A percentile compares a stretch with the other conserved stretches of the same genome.
These are phyloP conservation scores for Globisporangium barbulae DNA, from an alignment of 352 stramenopile species.

Conservation along the genomic window DNA sequence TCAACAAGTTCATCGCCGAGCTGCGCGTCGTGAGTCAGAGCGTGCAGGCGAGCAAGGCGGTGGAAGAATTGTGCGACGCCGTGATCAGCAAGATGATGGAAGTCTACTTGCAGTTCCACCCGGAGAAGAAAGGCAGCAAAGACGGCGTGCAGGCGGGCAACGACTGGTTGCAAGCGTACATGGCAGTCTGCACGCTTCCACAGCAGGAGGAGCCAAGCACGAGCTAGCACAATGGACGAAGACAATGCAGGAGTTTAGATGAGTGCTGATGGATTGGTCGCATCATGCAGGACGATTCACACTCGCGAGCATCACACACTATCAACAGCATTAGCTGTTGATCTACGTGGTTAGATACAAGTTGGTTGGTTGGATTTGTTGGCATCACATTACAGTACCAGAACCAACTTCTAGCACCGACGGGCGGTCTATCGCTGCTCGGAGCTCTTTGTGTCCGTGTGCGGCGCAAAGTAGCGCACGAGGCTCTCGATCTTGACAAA, in stretches of 20 bases:
- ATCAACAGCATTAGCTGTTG: neutral
- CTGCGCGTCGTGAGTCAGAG: constrained; percentile 45
- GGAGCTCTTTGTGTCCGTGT: neutral
- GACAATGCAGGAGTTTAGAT: neutral
- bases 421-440: neutral
- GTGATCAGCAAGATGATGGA: constrained; percentile 42
- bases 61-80: constrained; percentile 33
- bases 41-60: constrained; percentile 25
- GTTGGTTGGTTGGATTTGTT: neutral
- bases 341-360: neutral
- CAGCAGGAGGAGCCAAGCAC: constrained; percentile 16
- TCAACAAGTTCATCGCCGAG: constrained; percentile 73
- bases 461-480: constrained; percentile 12
- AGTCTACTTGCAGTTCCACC: constrained; percentile 53
- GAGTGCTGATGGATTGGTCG: too few species aligned
- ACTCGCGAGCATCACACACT: too few species aligned
- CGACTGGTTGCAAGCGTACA: constrained; percentile 34
- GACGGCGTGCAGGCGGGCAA: constrained; percentile 19
- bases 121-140: constrained; percentile 40
- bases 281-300: too few species aligned
- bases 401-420: too few species aligned
- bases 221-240: neutral
- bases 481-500: constrained; percentile 11
- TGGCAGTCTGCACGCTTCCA: constrained; percentile 30
- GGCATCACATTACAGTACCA: too few species aligned